Evolutionary conservation across 2,329 filamentous ascomycete genomes (phyloP).

Genomic region (Fusarium protoensiforme): DNA sequence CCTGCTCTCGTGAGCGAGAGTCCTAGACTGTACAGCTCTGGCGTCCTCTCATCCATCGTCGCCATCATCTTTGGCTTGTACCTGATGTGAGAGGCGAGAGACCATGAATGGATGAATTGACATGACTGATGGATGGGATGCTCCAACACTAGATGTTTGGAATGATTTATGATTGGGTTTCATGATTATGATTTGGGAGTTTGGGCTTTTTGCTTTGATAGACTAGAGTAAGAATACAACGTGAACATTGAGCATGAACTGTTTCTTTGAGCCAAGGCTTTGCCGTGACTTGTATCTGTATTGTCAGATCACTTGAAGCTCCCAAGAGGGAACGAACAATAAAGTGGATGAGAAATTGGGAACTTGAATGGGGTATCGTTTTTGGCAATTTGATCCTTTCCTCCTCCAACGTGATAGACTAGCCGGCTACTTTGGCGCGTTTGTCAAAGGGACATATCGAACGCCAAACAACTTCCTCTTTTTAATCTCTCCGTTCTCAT

Average conservation of each 20-base stretch:
- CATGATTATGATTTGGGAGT: neutral
- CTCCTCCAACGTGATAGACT: neutral
- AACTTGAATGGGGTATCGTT: neutral
- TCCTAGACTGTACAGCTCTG: conserved; percentile 12
- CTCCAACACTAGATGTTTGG: neutral
- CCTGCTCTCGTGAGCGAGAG: conserved; percentile 21
- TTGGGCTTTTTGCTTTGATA: neutral
- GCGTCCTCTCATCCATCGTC: conserved; percentile 21
- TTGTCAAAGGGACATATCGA: conserved; percentile 80
- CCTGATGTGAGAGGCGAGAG: conserved; percentile 3
- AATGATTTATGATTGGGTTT: conserved; percentile 4
- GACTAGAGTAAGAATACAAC: neutral
- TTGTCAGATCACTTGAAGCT: too few species aligned
- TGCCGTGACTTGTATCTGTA: neutral
- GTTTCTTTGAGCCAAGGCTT: neutral
- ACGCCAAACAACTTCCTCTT: conserved; percentile 76
- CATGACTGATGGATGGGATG: neutral
- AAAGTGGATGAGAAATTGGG: neutral
- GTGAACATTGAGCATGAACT: neutral
- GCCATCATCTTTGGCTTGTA: conserved; percentile 29
- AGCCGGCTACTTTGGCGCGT: conserved; percentile 62
- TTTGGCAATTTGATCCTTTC: neutral
- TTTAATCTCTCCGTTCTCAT: conserved; percentile 68
- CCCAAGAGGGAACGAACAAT: too few species aligned
- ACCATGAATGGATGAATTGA: neutral